These are phyloP conservation scores for Strobilomyces echinocephalus DNA, from an alignment of 768 basidiomycete species.

Conservation along the genomic window DNA sequence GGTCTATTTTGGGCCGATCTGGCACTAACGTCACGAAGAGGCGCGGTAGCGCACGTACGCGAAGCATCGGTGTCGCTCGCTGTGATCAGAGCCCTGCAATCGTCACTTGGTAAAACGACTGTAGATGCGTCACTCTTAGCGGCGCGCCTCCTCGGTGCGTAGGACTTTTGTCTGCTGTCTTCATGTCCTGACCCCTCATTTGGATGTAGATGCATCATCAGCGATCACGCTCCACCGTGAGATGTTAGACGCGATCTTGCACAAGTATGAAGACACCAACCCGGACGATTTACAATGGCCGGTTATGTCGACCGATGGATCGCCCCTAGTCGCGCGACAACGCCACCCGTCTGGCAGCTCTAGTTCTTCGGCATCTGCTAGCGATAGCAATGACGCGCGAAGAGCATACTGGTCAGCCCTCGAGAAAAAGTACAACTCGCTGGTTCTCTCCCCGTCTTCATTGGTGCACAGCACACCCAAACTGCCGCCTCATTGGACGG, in stretches of 20 bases:
- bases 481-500: constrained; percentile 77
- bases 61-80: constrained; percentile 70
- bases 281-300: constrained; percentile 79
- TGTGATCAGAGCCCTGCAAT: constrained; percentile 69
- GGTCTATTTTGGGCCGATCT: constrained; percentile 66
- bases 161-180: neutral
- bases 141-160: constrained; percentile 58
- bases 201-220: constrained; percentile 57
- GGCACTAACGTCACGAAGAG: constrained; percentile 47
- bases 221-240: constrained; percentile 82
- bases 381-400: constrained; percentile 36
- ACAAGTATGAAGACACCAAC: constrained; percentile 52
- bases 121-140: constrained; percentile 49
- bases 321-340: constrained; percentile 29
- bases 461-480: constrained; percentile 40
- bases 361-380: constrained; percentile 18
- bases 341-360: constrained; percentile 17
- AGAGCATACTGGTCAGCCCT: constrained; percentile 62
- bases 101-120: constrained; percentile 65
- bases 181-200: neutral
- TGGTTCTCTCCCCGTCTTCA: constrained; percentile 24
- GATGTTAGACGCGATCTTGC: constrained; percentile 73
- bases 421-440: constrained; percentile 45
- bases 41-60: constrained; percentile 66
- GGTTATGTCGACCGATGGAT: constrained; percentile 41